These are phyloP conservation scores for Schwanniomyces sp. DNA, from an alignment of 805 yeast genomes.

Conservation along the genomic window DNA sequence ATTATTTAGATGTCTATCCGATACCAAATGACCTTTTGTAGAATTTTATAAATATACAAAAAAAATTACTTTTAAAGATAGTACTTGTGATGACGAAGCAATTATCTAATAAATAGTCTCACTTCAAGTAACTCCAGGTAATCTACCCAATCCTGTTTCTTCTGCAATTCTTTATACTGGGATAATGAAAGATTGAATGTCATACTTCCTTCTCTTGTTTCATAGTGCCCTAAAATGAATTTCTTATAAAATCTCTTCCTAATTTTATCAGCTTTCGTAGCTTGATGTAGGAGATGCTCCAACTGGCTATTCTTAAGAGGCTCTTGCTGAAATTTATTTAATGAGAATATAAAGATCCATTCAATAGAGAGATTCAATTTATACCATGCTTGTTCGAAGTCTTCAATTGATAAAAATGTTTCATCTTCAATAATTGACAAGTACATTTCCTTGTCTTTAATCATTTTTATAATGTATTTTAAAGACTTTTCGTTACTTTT, in stretches of 20 bases:
- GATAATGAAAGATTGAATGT: background rate
- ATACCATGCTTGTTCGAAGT: constrained; percentile 23
- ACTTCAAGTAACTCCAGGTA: constrained; percentile 2
- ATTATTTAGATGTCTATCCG: constrained; percentile 44
- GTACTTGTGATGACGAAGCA: background rate
- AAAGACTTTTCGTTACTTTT: background rate
- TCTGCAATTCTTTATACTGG: background rate
- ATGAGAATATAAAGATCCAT: constrained; percentile 17
- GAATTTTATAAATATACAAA: background rate
- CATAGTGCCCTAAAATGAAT: background rate
- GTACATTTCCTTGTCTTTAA: constrained; percentile 13
- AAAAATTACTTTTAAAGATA: background rate
- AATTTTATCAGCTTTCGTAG: constrained; percentile 1
- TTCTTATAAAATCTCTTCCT: background rate
- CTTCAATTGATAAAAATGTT: constrained; percentile 14
- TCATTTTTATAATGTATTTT: background rate
- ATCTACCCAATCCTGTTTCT: constrained; percentile 3
- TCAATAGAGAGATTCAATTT: constrained; percentile 20
- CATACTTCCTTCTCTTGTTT: background rate
- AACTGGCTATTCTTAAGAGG: background rate
- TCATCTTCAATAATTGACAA: constrained; percentile 18
- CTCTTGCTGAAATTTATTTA: background rate
- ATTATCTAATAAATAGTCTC: background rate
- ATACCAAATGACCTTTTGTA: background rate
- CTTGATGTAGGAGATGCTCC: background rate